Conservation (phyloP, 2,329 filamentous ascomycete genomes). For the Fusarium liriodendri region DNA sequence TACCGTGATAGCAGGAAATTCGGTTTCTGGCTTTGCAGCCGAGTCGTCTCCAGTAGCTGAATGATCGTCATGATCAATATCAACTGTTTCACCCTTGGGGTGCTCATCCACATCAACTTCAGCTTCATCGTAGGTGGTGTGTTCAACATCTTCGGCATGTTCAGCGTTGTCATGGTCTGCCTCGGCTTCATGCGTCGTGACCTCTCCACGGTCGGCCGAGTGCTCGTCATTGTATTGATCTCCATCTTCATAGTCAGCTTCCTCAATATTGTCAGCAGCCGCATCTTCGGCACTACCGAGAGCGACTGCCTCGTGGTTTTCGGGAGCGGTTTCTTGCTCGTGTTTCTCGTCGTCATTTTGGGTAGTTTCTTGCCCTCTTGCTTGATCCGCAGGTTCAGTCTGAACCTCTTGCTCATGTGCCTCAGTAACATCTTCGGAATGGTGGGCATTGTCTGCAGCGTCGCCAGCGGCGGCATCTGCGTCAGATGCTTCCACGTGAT, state of each 20-base stretch:
- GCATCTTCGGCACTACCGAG: conserved; percentile 11
- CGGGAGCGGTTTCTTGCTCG: conserved; percentile 8
- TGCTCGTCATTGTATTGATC: conserved; percentile 6
- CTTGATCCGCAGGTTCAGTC: background rate
- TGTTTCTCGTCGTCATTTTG: conserved; percentile 31
- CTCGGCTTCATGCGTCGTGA: background rate
- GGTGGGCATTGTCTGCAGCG: background rate
- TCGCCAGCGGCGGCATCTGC: background rate
- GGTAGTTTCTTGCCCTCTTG: conserved; percentile 28
- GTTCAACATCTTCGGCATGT: conserved; percentile 1
- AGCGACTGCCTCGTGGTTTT: conserved; percentile 1
- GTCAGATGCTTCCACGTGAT: conserved; percentile 1
- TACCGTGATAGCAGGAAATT: conserved; percentile 54
- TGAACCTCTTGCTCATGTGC: background rate
- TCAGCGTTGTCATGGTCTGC: conserved; percentile 7
- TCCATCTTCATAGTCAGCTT: conserved; percentile 29
- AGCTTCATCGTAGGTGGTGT: conserved; percentile 4
- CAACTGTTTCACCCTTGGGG: conserved; percentile 15
- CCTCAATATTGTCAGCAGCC: conserved; percentile 4
- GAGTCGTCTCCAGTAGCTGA: conserved; percentile 18
- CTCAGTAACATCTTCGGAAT: conserved; percentile 1
- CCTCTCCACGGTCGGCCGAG: conserved; percentile 7
- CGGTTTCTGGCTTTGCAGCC: conserved; percentile 20
- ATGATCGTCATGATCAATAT: conserved; percentile 5
- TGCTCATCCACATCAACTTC: conserved; percentile 20